Base-by-base conservation (phyloP, 805 yeast species). In the Candida chauliodis region DNA sequence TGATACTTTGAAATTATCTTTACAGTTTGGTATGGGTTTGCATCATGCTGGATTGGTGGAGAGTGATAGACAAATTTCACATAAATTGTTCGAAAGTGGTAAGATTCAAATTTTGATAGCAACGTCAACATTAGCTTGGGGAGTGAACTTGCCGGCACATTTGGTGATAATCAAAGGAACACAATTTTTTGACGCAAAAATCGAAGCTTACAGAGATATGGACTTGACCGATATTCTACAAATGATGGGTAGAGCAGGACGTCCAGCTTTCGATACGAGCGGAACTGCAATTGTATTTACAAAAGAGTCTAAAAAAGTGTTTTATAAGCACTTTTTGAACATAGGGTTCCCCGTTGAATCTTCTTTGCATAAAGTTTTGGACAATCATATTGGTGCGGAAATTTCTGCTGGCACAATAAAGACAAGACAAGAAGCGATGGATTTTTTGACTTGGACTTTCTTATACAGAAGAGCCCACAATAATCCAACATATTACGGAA, bases 111-210 rank as follows among this genome's bases (percentile, higher is more conserved):
- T 84, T 30, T 68, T 84, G 44, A 69, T 84, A 26, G 90, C 91
- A 1, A 84, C 93, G 0, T 80, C 88, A n/a, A 84, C 91, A 1
- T 69, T 84, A 46, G 91, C 93, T 0, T 84, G 91, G 91, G 91
- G 91, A 59, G 91, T 84, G 33, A 84, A 84, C 50, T 67, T 84
- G 46, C 91, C 91, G 1, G 91, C 93, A 0, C 84, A 83, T 59
- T 63, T 84, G 47, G 93, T 84, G 11, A 76, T 84, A 30, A 81
- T 84, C 48, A 84, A 84, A 57, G 91, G 91, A 20, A 84, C 93
- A 0, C 81, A 77, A 50, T 77, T 75, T 47, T 77, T 76, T 50
- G 82, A 77, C 55, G 66, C 80, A 25, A 67, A 78, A 55, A 76
- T 77, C 33, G 86, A 81, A 53, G 85, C 74, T 1, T 84, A 84